Conservation (phyloP, 306 rosid genomes). For the Potentilla sterilis region DNA sequence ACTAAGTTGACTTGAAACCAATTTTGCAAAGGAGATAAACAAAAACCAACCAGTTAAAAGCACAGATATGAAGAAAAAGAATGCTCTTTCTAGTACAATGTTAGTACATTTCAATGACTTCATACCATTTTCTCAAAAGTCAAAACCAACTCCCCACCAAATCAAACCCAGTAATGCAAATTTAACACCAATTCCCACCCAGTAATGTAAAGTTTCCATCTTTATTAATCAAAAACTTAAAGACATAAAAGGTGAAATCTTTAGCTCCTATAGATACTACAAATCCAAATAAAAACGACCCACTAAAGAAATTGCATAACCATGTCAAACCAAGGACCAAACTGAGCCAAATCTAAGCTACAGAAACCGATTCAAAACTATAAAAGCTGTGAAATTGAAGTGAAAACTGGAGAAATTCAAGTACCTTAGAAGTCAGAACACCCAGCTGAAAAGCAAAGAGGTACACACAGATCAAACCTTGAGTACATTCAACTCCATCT, state of each 20-base stretch:
- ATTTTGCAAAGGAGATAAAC: not conserved
- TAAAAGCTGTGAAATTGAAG: conserved; percentile 2
- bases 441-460: conserved; percentile 28
- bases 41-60: not conserved
- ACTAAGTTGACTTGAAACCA: not conserved
- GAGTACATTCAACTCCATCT: conserved; percentile 40
- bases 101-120: not conserved
- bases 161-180: not conserved
- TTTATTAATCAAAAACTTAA: not conserved
- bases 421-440: conserved; percentile 36
- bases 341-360: conserved; percentile 7
- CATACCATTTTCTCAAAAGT: conserved; percentile 6
- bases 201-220: not conserved
- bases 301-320: not conserved
- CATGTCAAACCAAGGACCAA: not conserved
- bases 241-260: conserved; percentile 15
- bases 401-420: not conserved
- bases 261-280: not conserved
- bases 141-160: not conserved
- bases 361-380: not conserved
- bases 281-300: conserved; percentile 13
- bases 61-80: no score
- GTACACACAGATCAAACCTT: conserved; percentile 51
- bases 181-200: not conserved
- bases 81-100: not conserved